phyloP scores from a whole-genome alignment of 1,284 basidiomycete genomes.

The Trichosporon inkin region DNA sequence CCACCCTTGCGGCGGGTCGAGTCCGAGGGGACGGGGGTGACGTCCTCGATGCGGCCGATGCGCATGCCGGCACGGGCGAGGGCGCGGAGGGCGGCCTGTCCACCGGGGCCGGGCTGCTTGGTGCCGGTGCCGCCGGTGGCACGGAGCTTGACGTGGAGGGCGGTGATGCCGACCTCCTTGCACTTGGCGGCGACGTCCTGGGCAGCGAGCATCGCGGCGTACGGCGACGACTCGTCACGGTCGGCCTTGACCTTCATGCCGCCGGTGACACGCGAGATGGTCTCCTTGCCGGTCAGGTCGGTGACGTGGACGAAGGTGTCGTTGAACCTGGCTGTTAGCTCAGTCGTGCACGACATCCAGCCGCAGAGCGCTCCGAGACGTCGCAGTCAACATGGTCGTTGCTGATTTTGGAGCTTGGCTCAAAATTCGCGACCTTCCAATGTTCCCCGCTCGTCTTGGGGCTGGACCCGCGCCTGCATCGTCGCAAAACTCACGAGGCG shows the following conservation, averaged over 20 bases:
- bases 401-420: too few relatives aligned
- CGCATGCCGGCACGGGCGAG: constrained; percentile 98
- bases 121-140: constrained; percentile 98
- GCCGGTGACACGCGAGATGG: constrained; percentile 97
- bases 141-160: constrained; percentile 80
- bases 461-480: not conserved
- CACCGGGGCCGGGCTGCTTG: constrained; percentile 98
- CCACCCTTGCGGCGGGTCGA: constrained; percentile 99
- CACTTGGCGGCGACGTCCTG: constrained; percentile 95
- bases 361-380: too few relatives aligned
- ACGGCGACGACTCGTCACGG: constrained; percentile 97
- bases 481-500: constrained; percentile 61
- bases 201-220: constrained; percentile 98
- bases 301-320: constrained; percentile 99
- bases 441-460: not conserved
- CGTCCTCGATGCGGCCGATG: constrained; percentile 93
- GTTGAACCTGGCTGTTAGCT: constrained; percentile 65
- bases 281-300: constrained; percentile 98
- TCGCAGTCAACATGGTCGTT: too few relatives aligned
- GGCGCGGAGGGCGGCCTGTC: constrained; percentile 95
- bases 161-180: constrained; percentile 98
- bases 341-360: not conserved
- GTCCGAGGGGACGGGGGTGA: constrained; percentile 95
- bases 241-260: constrained; percentile 99
- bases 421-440: not conserved